Conservation (phyloP, 306 rosid species). For the Begonia peltatifolia region DNA sequence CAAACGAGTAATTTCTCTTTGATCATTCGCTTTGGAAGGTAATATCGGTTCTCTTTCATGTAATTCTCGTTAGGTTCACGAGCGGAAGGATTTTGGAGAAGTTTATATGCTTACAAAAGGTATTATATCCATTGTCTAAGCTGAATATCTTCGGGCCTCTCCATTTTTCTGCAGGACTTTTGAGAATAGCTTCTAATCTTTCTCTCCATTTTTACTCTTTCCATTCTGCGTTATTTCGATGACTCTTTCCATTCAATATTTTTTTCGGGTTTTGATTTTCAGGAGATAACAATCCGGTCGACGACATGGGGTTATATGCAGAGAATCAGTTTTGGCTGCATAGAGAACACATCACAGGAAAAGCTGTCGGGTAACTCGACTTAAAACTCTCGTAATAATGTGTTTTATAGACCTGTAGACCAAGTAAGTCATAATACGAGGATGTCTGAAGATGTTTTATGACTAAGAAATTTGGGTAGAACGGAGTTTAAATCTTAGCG, state of each 20-base stretch:
- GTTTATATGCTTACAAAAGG: conserved; percentile 64
- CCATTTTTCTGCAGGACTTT: not conserved
- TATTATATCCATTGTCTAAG: conserved; percentile 3
- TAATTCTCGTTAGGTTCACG: conserved; percentile 43
- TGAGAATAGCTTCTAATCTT: not conserved
- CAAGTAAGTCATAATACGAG: no score
- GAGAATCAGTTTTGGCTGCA: conserved; percentile 54
- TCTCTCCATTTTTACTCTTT: not conserved
- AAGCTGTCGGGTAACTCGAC: conserved; percentile 49
- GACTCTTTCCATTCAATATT: no score
- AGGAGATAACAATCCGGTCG: conserved; percentile 50
- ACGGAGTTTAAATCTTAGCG: not conserved
- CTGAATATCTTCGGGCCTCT: not conserved
- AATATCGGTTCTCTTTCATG: not conserved
- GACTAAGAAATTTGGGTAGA: not conserved
- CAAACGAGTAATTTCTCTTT: no score
- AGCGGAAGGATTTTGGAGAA: conserved; percentile 34
- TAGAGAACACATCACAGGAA: conserved; percentile 52
- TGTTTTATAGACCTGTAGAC: no score
- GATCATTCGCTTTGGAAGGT: no score
- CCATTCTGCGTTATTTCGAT: not conserved
- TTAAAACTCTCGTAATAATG: not conserved
- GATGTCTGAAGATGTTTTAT: not conserved
- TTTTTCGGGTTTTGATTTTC: conserved; percentile 8
- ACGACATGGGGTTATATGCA: conserved; percentile 52